phyloP scores from a whole-genome alignment of 176 grass and related monocot species.

The Avena insularis region DNA sequence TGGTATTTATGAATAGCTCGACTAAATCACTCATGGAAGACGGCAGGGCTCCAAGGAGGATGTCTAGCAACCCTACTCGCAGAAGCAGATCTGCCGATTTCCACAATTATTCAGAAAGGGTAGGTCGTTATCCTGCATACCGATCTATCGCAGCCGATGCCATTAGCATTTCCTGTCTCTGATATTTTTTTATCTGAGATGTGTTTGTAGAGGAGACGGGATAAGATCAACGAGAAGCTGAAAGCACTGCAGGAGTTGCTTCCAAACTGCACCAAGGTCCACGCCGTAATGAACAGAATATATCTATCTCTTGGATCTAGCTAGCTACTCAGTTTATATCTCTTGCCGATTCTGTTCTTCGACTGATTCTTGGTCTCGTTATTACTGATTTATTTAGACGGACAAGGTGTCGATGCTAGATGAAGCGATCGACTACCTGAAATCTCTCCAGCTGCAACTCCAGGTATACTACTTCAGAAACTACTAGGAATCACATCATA shows the following conservation, averaged over 20 bases:
- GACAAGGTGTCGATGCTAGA: constrained; percentile 89
- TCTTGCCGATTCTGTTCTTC: neutral
- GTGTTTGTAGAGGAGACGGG: constrained; percentile 65
- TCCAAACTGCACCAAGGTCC: constrained; percentile 77
- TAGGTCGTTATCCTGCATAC: neutral
- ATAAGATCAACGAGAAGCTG: constrained; percentile 85
- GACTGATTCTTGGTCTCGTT: constrained; percentile 8
- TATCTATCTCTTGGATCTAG: neutral
- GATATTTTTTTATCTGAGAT: neutral
- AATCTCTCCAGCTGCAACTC: constrained; percentile 78
- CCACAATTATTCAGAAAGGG: constrained; percentile 84
- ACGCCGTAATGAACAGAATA: constrained; percentile 22
- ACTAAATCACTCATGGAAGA: constrained; percentile 52
- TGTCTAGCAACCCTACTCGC: constrained; percentile 39
- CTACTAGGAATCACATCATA: neutral
- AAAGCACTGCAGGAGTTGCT: constrained; percentile 80
- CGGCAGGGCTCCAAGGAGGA: constrained; percentile 32
- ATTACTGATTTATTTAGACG: constrained; percentile 51
- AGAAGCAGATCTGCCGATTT: constrained; percentile 73
- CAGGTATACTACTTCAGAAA: constrained; percentile 44
- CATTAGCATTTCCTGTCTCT: constrained; percentile 7
- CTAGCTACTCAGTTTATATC: neutral
- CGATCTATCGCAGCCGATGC: neutral
- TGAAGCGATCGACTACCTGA: constrained; percentile 79
- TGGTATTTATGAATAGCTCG: neutral